Conservation (phyloP, 371 early-diverging fungal species). For the Lichtheimia ramosa region DNA sequence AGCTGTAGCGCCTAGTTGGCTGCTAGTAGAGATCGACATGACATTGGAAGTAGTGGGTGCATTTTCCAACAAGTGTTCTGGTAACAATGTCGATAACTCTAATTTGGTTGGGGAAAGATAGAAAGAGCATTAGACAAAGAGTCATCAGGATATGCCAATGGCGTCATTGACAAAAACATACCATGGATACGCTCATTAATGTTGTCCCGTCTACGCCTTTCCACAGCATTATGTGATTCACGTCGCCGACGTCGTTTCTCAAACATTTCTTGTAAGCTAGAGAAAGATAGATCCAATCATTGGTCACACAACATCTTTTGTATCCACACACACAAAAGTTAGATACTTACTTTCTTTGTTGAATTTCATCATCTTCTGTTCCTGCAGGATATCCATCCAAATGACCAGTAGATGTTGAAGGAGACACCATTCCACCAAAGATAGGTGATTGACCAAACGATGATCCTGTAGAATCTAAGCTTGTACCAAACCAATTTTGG, state of each 20-base stretch:
- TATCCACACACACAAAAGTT: neutral
- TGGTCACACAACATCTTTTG: neutral
- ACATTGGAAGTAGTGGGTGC: slow-evolving; percentile 40
- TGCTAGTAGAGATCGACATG: slow-evolving; percentile 25
- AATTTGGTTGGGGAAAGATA: neutral
- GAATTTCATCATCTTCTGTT: slow-evolving; percentile 34
- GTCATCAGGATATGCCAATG: no score
- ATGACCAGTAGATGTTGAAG: slow-evolving; percentile 47
- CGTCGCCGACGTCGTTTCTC: slow-evolving; percentile 52
- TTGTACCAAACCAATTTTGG: slow-evolving; percentile 47
- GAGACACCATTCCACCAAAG: slow-evolving; percentile 37
- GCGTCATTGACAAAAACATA: slow-evolving; percentile 7
- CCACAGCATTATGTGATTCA: slow-evolving; percentile 73
- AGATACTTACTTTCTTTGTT: slow-evolving; percentile 40
- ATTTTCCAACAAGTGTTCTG: slow-evolving; percentile 57
- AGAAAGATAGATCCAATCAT: neutral
- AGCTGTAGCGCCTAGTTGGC: neutral
- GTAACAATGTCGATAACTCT: slow-evolving; percentile 86
- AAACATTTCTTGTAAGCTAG: slow-evolving; percentile 52
- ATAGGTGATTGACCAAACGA: slow-evolving; percentile 48
- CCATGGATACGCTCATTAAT: slow-evolving; percentile 96
- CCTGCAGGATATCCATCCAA: slow-evolving; percentile 17
- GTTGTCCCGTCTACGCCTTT: slow-evolving; percentile 93
- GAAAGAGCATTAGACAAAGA: no score
- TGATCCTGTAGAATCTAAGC: slow-evolving; percentile 45